Evolutionary conservation across 2,329 filamentous ascomycete genomes (phyloP), one percentile per base, ranked within the genome.

Genomic region (Monosporascus sp.): DNA sequence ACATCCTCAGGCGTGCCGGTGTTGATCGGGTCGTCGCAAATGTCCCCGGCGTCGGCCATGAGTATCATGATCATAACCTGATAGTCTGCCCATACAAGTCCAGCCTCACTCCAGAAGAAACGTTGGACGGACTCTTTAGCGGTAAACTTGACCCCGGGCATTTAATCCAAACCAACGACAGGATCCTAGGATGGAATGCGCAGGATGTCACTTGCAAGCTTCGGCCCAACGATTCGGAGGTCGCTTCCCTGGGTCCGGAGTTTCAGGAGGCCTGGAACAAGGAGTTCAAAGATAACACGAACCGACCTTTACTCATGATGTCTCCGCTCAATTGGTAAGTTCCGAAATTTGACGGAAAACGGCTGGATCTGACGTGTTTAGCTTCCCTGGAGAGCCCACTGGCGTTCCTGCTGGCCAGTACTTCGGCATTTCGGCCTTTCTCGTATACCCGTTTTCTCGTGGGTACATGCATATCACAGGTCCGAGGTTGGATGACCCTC

Each of bases 51-150:
- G 75, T 79, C 7, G 76, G 76, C 15, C 65, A 70, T 41, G 68
- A 74, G 44, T 75, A 77, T 52, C 73, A 76, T 57, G 75, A 77
- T 55, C 75, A 78, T 53, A 73, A 81, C 48, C 65, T 80, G 4
- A 57, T 76, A 1, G 59, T 79, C 2, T 77, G 74, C 54, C 68
- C 76, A 1, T 81, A 79, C 60, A 73, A 48, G 37, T 18, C 37
- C 9, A 39, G 37, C 8, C 37, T 39, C 15, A 39, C 5, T 11
- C 37, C 37, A 17, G 18, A 18, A 9, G 37, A 39, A 11, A 39
- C 17, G 7, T 17, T 39, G 6, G 37, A 39, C 37, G 18, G 18
- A 17, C 9, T 39, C 15, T 9, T 7, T 17, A 39, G 37, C 17
- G 37, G 37, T 17, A 18, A n/a, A 39, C 37, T 39, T 17, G 37